Evolutionary conservation across 1,284 basidiomycete genomes (phyloP), one percentile per base, ranked within the genome.

Genomic region (Ustilago bromivora): DNA sequence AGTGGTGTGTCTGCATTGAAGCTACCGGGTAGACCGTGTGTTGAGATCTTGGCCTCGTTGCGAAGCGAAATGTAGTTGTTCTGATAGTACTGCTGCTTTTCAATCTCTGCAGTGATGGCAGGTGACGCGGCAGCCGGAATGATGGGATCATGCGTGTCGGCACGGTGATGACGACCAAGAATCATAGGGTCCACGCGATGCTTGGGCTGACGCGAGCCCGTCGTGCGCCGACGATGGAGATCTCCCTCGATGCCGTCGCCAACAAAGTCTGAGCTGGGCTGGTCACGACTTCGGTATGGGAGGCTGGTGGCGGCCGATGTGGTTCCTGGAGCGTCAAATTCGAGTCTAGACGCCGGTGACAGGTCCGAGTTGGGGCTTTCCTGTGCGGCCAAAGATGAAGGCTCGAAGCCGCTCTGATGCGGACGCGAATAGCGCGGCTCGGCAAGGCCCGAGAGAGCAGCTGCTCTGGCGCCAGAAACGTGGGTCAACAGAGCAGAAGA

Each of bases 61-160:
- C 75, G 75, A 17, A 77, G 64, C 10, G 71, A 61, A 13, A 76
- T 71, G 68, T 72, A 79, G 60, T 73, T 76, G 70, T 72, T 71
- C 56, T 79, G 77, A 31, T 76, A 69, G 61, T 65, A 72, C 47
- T 76, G 74, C 56, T 74, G 74, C 66, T 70, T 76, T 32, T 68
- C 76, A 62, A 75, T 64, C 66, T 74, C 70, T 11, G 70, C 59
- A 12, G 60, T 41, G 31, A 55, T 59, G 52, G 40, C 52, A n/a
- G 66, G 60, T 3, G 69, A 60, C 1, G 65, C 64, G 9, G 40
- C n/a, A 11, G 66, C 19, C 19, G 70, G 11, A 23, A 77, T 57
- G 67, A 77, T 70, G n/a, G 62, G 67, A n/a, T 77, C 70, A 61
- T 73, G 70, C 9, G 70, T 77, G 51, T 77, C 75, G 35, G 75